These are phyloP conservation scores for Asterella californica DNA, from an alignment of 225 moss, liverwort and hornwort species.

Conservation along the genomic window DNA sequence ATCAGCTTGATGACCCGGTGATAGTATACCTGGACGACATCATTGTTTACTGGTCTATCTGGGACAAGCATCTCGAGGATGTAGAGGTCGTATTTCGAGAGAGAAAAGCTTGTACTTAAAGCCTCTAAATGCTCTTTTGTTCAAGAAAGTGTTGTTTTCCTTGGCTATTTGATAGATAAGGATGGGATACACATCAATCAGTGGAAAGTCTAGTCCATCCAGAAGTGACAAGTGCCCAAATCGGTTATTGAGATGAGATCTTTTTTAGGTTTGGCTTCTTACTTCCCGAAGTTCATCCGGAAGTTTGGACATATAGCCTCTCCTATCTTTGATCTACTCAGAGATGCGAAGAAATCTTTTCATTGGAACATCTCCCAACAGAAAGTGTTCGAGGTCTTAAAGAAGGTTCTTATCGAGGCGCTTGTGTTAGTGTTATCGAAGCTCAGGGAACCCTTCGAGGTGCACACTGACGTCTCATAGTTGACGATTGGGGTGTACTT, in stretches of 20 bases:
- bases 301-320: no score
- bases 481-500: no score
- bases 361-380: neutral
- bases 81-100: neutral
- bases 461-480: no score
- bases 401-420: no score
- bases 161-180: neutral
- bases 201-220: accelerated
- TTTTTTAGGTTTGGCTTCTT: neutral
- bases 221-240: neutral
- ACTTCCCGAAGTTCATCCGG: neutral
- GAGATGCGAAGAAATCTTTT: neutral
- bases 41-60: neutral
- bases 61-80: neutral
- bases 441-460: no score
- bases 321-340: neutral
- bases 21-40: neutral
- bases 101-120: neutral
- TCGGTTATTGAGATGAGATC: neutral
- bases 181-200: neutral
- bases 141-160: neutral
- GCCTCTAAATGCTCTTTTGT: neutral
- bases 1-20: neutral
- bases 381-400: no score
- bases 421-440: no score